Evolutionary conservation across 2,329 filamentous ascomycete genomes (phyloP), one percentile per base, ranked within the genome.

Genomic region (Fragosphaeria purpurea): DNA sequence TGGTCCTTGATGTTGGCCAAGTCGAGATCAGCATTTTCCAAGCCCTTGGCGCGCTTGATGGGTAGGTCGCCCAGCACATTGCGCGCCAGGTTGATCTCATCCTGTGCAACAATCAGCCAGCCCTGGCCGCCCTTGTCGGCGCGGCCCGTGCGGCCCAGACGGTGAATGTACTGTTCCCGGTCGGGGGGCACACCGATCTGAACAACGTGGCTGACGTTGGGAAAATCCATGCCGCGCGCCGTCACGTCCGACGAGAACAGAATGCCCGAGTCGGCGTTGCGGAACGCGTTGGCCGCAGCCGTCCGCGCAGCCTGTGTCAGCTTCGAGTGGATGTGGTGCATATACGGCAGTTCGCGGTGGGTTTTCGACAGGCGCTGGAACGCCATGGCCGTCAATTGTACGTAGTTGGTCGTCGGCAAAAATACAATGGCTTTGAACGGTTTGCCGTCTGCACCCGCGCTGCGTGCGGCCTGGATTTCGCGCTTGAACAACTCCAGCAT

Each of bases 361-460:
- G 61, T 53, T 22, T 59, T 59, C 30, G 65, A 57, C 46, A 81
- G 68, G 35, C 71, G 70, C 43, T 66, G 64, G 60, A 89, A 79
- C 30, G 84, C 68, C 12, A 76, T 70, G 22, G 75, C 70, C 30
- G 80, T 80, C 45, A 89, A 71, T 51, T 82, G 74, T 43, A 89
- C 86, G 56, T 85, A 76, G 31, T 79, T 77, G 1, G 86, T 94
- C 30, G 85, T 88, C 60, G 86, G 86, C 65, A 91, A 85, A 70
- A 95, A 98, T 41, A 95, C 72, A 53, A 98, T 94, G n/a, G 88
- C 88, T 75, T 98, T 98, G 78, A 97, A 96, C 0, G 88, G 86
- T 12, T 66, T 66, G 4, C 55, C 60, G 4, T 65, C 64, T 22
- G 22, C 22, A 22, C 22, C 22, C 22, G 22, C 22, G 2, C 59